Evolutionary conservation across 2,329 filamentous ascomycete species (phyloP).

Genomic region (Hypoxylon sp.): DNA sequence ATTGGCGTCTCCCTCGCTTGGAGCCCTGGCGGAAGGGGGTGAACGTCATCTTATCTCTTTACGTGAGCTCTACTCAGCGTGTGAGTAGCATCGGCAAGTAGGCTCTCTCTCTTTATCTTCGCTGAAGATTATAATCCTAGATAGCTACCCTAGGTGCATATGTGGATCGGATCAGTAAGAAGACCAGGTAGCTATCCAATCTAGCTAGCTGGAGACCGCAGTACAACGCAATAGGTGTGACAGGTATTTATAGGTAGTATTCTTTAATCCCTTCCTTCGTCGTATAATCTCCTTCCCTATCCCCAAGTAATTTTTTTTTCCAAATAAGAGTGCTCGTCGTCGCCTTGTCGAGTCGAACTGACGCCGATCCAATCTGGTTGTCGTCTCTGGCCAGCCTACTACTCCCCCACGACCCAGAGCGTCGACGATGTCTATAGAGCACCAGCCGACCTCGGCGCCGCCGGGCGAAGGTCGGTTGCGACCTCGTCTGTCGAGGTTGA

Average conservation of each 20-base stretch:
- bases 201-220: too few relatives aligned
- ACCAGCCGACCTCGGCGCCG: conserved; percentile 7
- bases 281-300: background rate
- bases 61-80: conserved; percentile 26
- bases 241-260: conserved; percentile 21
- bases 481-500: conserved; percentile 55
- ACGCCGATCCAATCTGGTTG: background rate
- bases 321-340: conserved; percentile 5
- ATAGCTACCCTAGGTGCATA: conserved; percentile 3
- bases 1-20: conserved; percentile 15
- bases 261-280: background rate
- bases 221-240: background rate
- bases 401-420: background rate
- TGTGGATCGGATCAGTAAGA: background rate
- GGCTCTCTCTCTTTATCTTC: background rate
- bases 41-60: conserved; percentile 34
- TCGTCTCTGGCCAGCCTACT: too few relatives aligned
- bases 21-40: conserved; percentile 7
- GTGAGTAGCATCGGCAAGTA: conserved; percentile 1
- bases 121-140: conserved; percentile 3
- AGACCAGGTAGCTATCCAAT: background rate
- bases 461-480: conserved; percentile 50
- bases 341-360: background rate
- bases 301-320: background rate
- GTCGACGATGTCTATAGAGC: conserved; percentile 19